phyloP scores from a whole-genome alignment of 768 basidiomycete genomes.

The Cantharellus anzutake region DNA sequence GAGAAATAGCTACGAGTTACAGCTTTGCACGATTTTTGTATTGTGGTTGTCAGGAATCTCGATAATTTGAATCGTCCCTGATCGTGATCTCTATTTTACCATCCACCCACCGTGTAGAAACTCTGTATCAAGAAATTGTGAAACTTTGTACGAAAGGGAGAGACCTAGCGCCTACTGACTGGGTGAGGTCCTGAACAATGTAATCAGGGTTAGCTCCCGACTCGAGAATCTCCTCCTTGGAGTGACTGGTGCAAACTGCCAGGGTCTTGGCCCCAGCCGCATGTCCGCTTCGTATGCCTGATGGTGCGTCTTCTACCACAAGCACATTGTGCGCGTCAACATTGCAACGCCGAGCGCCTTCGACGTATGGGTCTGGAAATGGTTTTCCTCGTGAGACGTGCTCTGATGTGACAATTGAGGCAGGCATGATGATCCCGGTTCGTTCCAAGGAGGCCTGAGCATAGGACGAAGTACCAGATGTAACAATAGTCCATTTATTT shows the following conservation, averaged over 20 bases:
- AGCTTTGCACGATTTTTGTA: no score
- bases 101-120: conserved; percentile 1
- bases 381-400: conserved; percentile 68
- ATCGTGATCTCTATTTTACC: conserved; percentile 5
- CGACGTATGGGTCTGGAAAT: conserved; percentile 72
- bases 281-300: conserved; percentile 55
- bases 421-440: conserved; percentile 40
- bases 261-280: conserved; percentile 60
- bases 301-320: conserved; percentile 80
- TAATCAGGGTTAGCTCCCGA: conserved; percentile 40
- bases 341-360: conserved; percentile 45
- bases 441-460: conserved; percentile 45
- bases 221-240: conserved; percentile 31
- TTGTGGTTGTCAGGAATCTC: no score
- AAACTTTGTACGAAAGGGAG: background rate
- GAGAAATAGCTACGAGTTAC: no score
- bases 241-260: conserved; percentile 70
- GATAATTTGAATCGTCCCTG: background rate
- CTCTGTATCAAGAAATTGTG: background rate
- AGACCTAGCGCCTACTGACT: conserved; percentile 23
- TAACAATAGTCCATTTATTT: conserved; percentile 63
- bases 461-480: conserved; percentile 62
- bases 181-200: conserved; percentile 47
- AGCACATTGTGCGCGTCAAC: conserved; percentile 42
- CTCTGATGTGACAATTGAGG: conserved; percentile 48